Evolutionary conservation across 2,329 filamentous ascomycete species (phyloP).

Genomic region (Coleophoma eucalyptorum): DNA sequence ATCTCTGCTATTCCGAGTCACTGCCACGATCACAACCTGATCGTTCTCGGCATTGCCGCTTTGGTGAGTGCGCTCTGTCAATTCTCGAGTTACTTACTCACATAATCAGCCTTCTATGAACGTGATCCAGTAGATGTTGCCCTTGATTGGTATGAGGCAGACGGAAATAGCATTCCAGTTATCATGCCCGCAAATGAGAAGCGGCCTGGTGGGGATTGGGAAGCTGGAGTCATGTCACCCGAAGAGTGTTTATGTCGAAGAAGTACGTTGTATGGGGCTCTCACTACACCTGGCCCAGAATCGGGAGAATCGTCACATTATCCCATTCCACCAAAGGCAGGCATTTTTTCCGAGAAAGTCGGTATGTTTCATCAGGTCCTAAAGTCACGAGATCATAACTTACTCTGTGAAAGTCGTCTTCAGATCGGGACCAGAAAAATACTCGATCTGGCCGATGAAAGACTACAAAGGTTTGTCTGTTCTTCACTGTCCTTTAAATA

Average conservation of each 20-base stretch:
- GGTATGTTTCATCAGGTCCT: slow-evolving; percentile 37
- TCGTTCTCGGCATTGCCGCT: slow-evolving; percentile 30
- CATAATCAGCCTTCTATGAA: slow-evolving; percentile 37
- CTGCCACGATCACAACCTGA: slow-evolving; percentile 29
- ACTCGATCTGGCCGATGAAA: slow-evolving; percentile 45
- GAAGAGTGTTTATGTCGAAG: slow-evolving; percentile 73
- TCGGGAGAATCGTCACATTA: slow-evolving; percentile 52
- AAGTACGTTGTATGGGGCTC: slow-evolving; percentile 67
- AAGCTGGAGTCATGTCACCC: slow-evolving; percentile 58
- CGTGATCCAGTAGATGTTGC: slow-evolving; percentile 59
- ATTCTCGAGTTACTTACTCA: background rate
- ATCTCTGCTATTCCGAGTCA: slow-evolving; percentile 42
- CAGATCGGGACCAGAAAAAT: slow-evolving; percentile 61
- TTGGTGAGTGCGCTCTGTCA: slow-evolving; percentile 33
- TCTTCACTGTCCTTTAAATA: too few species aligned
- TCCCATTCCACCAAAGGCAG: slow-evolving; percentile 66
- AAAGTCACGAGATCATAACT: background rate
- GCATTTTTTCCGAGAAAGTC: slow-evolving; percentile 66
- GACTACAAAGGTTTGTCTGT: too few species aligned
- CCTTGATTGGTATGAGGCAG: slow-evolving; percentile 47
- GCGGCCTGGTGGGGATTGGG: slow-evolving; percentile 76
- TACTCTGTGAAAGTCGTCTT: slow-evolving; percentile 54
- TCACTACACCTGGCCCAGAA: slow-evolving; percentile 56
- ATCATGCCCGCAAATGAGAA: slow-evolving; percentile 63
- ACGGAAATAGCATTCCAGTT: slow-evolving; percentile 26